Base-by-base conservation (phyloP, 768 basidiomycete species). In the Phaeotremella skinneri region DNA sequence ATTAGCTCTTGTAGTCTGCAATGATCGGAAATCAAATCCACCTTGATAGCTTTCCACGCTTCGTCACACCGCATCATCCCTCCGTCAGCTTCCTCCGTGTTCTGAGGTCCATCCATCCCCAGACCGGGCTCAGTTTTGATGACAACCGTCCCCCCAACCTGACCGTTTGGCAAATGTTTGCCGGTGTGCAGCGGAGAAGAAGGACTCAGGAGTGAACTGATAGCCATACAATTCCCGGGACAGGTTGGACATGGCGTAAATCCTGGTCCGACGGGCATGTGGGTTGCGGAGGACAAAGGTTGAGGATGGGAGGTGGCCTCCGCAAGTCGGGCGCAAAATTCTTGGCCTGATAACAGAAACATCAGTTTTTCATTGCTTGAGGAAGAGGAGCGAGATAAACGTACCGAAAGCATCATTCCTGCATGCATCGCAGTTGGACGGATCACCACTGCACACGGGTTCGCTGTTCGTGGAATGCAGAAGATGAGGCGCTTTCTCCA, bases 11-110 rank as follows among this genome's bases (percentile, higher is more conserved):
- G n/a, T 26, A 13, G 13, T 56, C 29, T 54, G 31, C 42, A 52
- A 37, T 2, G 5, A 43, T 9, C 14, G 23, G 17, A 43, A 37
- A 31, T 29, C 16, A 14, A 23, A 49, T 61, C 43, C 41, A 72
- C 68, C 62, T 76, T 76, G n/a, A 76, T 51, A n/a, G 69, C 61
- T 49, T 68, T 67, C 75, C 75, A 76, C 7, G 75, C 75, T 49
- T 76, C 64, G 56, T 76, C 74, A 2, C 64, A 59, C 16, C 66
- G 55, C 39, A 76, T 68, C 2, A 62, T 74, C 14, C 55, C 62
- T 21, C 60, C 58, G 23, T 58, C 57, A 2, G 39, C 32, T 2
- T 58, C 50, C 20, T 53, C 50, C n/a, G n/a, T n/a, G n/a, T n/a
- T n/a, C n/a, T n/a, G n/a, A n/a, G n/a, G n/a, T n/a, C n/a, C n/a